These are phyloP conservation scores for Millerozyma miso DNA, from an alignment of 805 yeast species.

Conservation along the genomic window DNA sequence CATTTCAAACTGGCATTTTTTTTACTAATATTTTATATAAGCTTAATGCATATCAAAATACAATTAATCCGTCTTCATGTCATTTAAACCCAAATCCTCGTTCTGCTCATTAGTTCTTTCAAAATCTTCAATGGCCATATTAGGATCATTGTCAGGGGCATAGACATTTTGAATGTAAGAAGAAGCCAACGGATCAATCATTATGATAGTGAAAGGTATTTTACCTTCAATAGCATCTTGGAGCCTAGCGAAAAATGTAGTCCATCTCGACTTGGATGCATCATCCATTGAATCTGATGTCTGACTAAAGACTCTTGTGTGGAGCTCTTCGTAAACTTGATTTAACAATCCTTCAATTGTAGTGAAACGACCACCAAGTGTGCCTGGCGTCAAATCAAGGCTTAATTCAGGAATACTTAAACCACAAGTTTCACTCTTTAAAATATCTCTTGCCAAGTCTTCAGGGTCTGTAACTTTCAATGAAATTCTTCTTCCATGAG, in stretches of 20 bases:
- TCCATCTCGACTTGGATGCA: conserved; percentile 78
- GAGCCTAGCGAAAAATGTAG: conserved; percentile 64
- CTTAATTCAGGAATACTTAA: conserved; percentile 80
- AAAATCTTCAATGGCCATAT: conserved; percentile 85
- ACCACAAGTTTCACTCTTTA: conserved; percentile 92
- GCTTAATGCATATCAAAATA: not conserved
- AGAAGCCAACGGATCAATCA: conserved; percentile 95
- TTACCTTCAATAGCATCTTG: conserved; percentile 80
- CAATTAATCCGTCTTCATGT: conserved; percentile 36
- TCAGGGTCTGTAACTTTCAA: conserved; percentile 81
- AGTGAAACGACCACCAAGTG: conserved; percentile 96
- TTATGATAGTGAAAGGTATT: conserved; percentile 71
- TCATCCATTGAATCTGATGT: conserved; percentile 90
- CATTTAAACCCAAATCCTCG: conserved; percentile 82
- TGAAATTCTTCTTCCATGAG: conserved; percentile 69
- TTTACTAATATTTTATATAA: not conserved
- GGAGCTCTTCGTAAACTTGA: conserved; percentile 87
- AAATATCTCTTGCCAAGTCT: conserved; percentile 89
- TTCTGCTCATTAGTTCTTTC: conserved; percentile 87
- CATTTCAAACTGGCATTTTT: not conserved
- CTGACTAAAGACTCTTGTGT: conserved; percentile 75
- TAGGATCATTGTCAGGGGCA: conserved; percentile 98
- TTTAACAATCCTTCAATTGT: conserved; percentile 89
- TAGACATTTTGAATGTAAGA: conserved; percentile 97
- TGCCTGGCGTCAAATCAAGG: conserved; percentile 91